These are phyloP conservation scores for Rhodamnia rubescens DNA, from an alignment of 345 rosid species.

Conservation along the genomic window DNA sequence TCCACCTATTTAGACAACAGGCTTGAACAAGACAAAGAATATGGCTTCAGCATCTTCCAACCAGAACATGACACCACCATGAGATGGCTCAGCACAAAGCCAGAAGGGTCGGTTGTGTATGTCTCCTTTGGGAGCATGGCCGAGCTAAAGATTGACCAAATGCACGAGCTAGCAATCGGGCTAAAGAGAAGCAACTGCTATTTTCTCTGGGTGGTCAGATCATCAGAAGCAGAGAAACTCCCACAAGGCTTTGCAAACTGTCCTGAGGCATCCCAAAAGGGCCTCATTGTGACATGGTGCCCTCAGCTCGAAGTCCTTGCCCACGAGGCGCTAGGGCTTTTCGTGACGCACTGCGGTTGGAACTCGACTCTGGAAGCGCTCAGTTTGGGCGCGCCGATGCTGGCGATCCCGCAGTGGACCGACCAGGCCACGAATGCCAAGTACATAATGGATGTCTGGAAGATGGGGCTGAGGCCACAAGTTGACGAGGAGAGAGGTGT, in stretches of 20 bases:
- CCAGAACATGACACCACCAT: not conserved
- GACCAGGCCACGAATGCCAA: constrained; percentile 11
- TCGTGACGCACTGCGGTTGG: not conserved
- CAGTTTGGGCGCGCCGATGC: not conserved
- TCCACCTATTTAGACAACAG: not conserved
- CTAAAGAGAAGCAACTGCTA: not conserved
- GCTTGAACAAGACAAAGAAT: not conserved
- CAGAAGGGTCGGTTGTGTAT: not conserved
- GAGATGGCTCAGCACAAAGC: not conserved
- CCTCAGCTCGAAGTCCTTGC: not conserved
- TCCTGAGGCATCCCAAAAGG: not conserved
- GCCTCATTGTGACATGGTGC: not conserved
- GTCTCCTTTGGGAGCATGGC: not conserved
- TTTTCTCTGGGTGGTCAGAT: not conserved
- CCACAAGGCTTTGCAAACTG: not conserved
- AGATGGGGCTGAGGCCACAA: constrained; percentile 1
- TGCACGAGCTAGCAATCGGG: not conserved
- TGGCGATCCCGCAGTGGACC: not conserved
- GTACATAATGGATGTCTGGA: constrained; percentile 14
- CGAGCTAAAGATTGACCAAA: not conserved
- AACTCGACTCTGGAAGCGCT: not conserved
- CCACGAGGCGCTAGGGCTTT: not conserved
- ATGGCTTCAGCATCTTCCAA: not conserved
- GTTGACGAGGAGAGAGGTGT: constrained; percentile 1
- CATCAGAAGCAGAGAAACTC: not conserved